Conservation (phyloP, 805 yeast genomes). For the Kregervanrija delftensis region DNA sequence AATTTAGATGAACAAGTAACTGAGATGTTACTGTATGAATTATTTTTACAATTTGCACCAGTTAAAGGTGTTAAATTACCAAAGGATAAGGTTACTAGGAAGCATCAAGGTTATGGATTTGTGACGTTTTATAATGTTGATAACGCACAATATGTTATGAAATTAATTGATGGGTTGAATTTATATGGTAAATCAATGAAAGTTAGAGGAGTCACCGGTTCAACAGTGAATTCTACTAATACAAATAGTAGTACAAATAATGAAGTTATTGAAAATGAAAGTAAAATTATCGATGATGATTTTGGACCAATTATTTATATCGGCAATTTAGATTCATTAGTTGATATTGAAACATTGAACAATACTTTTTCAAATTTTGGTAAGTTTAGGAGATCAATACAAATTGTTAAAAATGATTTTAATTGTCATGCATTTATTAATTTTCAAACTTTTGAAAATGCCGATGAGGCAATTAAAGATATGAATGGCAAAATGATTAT, state of each 20-base stretch:
- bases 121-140: conserved; percentile 53
- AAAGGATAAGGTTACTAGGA: conserved; percentile 60
- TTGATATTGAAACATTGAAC: conserved; percentile 50
- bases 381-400: conserved; percentile 36
- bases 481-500: conserved; percentile 65
- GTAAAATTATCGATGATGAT: conserved; percentile 12
- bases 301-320: conserved; percentile 47
- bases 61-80: conserved; percentile 67
- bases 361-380: conserved; percentile 71
- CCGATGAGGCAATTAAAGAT: conserved; percentile 65
- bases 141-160: conserved; percentile 67
- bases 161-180: conserved; percentile 51
- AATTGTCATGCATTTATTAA: conserved; percentile 61
- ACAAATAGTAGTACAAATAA: conserved; percentile 4
- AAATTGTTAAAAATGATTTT: conserved; percentile 39
- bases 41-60: conserved; percentile 82
- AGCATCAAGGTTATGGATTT: conserved; percentile 86
- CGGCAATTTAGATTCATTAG: conserved; percentile 59
- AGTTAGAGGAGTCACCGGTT: conserved; percentile 40
- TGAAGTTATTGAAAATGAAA: conserved; percentile 5
- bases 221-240: not conserved
- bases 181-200: conserved; percentile 57
- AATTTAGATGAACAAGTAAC: conserved; percentile 72
- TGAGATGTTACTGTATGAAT: conserved; percentile 68
- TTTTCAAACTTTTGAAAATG: conserved; percentile 54